Base-by-base conservation (phyloP, 176 grass and related monocot genomes). In the Avena insularis region DNA sequence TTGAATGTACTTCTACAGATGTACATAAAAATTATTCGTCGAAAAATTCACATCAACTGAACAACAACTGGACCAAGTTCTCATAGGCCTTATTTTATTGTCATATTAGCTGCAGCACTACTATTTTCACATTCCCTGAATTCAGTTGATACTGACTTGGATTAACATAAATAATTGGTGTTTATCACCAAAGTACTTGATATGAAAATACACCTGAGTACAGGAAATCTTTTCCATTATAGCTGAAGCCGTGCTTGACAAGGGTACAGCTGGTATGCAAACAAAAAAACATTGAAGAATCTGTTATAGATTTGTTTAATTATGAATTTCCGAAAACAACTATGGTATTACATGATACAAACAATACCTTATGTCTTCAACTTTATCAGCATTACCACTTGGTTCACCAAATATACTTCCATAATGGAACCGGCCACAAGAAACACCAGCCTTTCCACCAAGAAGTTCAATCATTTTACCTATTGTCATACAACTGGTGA, bases 391-490 rank as follows among this genome's bases (percentile, higher is more conserved):
- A 87, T 91, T 86, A 75, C 93, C 93, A 87, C 90, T 87, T 79
- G 92, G 92, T 82, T 98, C 96, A 58, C 96, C 96, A 94, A 98
- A 98, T 84, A 87, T 90, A 89, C 93, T 95, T 55, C 96, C 96
- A 87, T 98, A 98, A 82, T 98, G 92, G 50, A 92, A 98, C 82
- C 88, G 88, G 35, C 93, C 96, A 8, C 84, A 92, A 90, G 93
- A 98, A n/a, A 98, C 83, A 17, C 96, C 96, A 85, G 96, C 96
- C 82, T 98, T 98, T 77, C 96, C 93, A 79, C 96, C 96, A 84
- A 98, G 66, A 81, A 98, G 92, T 73, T 98, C 96, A 81, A 98
- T 98, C 96, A 98, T 98, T 92, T 98, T 98, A 61, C 96, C 96
- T 61, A 98, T 94, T 21, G 96, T 98, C 96, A 98, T 98, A 71